These are phyloP conservation scores for Hypocrella siamensis DNA, from an alignment of 2,329 filamentous ascomycete species.

Conservation along the genomic window DNA sequence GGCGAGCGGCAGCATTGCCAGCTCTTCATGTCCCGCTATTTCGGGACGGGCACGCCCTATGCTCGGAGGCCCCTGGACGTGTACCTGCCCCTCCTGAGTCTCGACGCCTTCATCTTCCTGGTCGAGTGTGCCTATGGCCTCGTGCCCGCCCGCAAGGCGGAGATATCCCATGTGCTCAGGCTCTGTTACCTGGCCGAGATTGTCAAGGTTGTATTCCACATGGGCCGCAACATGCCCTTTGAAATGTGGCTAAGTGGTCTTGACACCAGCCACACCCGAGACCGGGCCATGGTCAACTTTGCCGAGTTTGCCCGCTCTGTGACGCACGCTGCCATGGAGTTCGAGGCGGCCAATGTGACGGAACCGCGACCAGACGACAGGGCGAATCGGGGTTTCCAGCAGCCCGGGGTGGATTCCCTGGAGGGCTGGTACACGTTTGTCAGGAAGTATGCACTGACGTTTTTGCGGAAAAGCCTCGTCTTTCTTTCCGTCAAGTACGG, in stretches of 20 bases:
- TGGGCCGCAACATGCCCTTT: slow-evolving; percentile 37
- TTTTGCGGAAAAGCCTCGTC: slow-evolving; percentile 72
- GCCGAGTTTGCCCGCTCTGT: slow-evolving; percentile 36
- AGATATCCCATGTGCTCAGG: slow-evolving; percentile 65
- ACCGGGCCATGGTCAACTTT: slow-evolving; percentile 36
- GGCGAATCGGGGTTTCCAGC: slow-evolving; percentile 35
- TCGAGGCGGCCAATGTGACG: slow-evolving; percentile 16
- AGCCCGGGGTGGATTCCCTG: slow-evolving; percentile 36
- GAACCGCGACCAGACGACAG: slow-evolving; percentile 9
- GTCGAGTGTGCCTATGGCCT: slow-evolving; percentile 63
- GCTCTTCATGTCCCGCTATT: slow-evolving; percentile 50
- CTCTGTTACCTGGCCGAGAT: slow-evolving; percentile 87
- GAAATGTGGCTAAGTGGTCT: slow-evolving; percentile 32
- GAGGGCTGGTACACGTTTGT: slow-evolving; percentile 44
- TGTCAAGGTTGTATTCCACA: slow-evolving; percentile 57
- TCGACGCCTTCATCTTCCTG: slow-evolving; percentile 68
- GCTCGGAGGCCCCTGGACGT: slow-evolving; percentile 22
- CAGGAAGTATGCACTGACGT: slow-evolving; percentile 74
- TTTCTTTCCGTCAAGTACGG: slow-evolving; percentile 80
- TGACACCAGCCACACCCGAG: slow-evolving; percentile 23
- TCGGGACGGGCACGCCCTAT: slow-evolving; percentile 14
- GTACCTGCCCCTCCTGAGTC: slow-evolving; percentile 43
- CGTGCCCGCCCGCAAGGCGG: slow-evolving; percentile 49
- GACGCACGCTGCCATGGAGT: slow-evolving; percentile 27
- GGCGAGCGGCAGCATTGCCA: slow-evolving; percentile 60